These are phyloP conservation scores for Aspergillus melleus DNA, from an alignment of 2,329 filamentous ascomycete genomes.

Conservation along the genomic window DNA sequence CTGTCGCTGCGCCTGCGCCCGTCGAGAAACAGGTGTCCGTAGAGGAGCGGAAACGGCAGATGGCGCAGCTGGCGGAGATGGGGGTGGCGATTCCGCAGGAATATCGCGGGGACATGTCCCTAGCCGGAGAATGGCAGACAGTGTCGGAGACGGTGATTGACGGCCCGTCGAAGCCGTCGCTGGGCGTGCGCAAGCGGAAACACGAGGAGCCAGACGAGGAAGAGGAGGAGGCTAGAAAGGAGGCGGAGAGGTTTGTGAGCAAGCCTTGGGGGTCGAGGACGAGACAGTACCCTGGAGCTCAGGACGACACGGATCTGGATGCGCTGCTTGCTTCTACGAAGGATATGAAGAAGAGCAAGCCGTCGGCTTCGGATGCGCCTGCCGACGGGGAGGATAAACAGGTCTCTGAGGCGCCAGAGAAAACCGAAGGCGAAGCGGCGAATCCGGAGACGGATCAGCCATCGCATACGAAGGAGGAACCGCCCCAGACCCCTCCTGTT, in stretches of 20 bases:
- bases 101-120: constrained; percentile 75
- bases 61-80: constrained; percentile 83
- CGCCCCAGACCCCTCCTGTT: neutral
- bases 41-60: constrained; percentile 75
- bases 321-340: constrained; percentile 44
- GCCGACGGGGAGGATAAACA: constrained; percentile 13
- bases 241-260: constrained; percentile 33
- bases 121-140: constrained; percentile 84
- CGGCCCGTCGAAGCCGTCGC: constrained; percentile 41
- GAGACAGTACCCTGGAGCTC: constrained; percentile 40
- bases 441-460: constrained; percentile 7
- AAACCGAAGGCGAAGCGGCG: constrained; percentile 19
- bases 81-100: constrained; percentile 82
- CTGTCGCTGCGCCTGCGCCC: constrained; percentile 33
- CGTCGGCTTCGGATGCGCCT: constrained; percentile 10
- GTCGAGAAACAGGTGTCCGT: constrained; percentile 49
- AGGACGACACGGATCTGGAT: constrained; percentile 44
- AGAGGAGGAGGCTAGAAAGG: constrained; percentile 39
- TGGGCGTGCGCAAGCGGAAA: constrained; percentile 49
- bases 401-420: neutral
- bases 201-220: constrained; percentile 43
- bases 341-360: constrained; percentile 37
- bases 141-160: constrained; percentile 52
- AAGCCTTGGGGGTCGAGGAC: constrained; percentile 48
- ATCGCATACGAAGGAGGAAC: constrained; percentile 7